Evolutionary conservation across 495 filamentous ascomycete species (phyloP).

Genomic region (Penicillium parvum): DNA sequence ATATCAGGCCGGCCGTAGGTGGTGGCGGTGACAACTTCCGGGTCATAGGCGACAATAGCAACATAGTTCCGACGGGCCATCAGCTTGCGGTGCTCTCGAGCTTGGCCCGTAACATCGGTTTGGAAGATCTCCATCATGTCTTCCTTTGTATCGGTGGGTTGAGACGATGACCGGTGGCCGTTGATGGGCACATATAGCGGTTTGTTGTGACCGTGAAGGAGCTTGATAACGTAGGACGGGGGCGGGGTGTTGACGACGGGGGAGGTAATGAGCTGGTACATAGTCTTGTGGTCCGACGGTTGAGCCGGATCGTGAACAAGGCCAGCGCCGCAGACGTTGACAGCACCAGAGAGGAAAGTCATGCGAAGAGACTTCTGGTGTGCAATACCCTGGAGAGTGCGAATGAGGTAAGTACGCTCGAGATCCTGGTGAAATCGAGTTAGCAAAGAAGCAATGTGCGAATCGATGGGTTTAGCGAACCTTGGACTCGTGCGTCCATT

Average conservation of each 20-base stretch:
- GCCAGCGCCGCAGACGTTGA: conserved; percentile 88
- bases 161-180: conserved; percentile 65
- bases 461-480: conserved; percentile 27
- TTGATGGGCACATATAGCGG: conserved; percentile 86
- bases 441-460: conserved; percentile 2
- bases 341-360: conserved; percentile 92
- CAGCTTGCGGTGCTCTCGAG: conserved; percentile 78
- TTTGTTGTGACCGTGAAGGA: conserved; percentile 83
- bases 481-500: conserved; percentile 98
- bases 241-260: conserved; percentile 87
- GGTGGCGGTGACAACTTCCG: conserved; percentile 61
- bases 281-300: conserved; percentile 93
- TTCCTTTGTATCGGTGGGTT: conserved; percentile 81
- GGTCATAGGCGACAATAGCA: conserved; percentile 91
- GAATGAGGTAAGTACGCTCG: conserved; percentile 92
- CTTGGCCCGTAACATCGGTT: conserved; percentile 73
- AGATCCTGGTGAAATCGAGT: conserved; percentile 57
- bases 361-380: conserved; percentile 91
- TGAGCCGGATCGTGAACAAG: conserved; percentile 90
- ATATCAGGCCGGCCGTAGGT: conserved; percentile 36
- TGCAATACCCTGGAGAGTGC: conserved; percentile 89
- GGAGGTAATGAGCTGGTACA: conserved; percentile 95
- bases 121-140: conserved; percentile 99
- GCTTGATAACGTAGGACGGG: conserved; percentile 76
- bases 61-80: conserved; percentile 93